Conservation (phyloP, 352 stramenopile species). For the Phytophthora capsici region DNA sequence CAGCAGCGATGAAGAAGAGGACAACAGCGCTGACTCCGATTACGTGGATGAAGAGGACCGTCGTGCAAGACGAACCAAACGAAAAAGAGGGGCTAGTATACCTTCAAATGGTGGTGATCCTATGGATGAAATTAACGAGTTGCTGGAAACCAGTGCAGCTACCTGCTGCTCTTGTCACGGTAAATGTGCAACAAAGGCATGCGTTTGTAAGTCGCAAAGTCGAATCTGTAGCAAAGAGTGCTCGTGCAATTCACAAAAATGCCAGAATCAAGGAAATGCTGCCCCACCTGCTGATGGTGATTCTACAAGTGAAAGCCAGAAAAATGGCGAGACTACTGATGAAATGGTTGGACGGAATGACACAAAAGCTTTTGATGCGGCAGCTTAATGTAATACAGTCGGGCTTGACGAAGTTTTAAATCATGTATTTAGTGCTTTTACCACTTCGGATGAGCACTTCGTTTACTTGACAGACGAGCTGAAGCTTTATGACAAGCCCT, state of each 20-base stretch:
- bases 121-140: constrained; percentile 67
- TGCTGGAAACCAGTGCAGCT: constrained; percentile 43
- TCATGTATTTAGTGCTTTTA: constrained; percentile 7
- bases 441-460: background rate
- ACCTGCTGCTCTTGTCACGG: constrained; percentile 69
- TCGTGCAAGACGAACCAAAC: constrained; percentile 4
- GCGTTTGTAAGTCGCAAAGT: constrained; percentile 60
- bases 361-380: background rate
- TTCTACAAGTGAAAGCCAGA: background rate
- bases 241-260: constrained; percentile 63
- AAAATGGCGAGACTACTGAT: background rate
- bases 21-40: constrained; percentile 66
- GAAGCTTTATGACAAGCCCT: constrained; percentile 32
- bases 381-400: no score
- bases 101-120: constrained; percentile 16
- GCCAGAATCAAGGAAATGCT: constrained; percentile 43
- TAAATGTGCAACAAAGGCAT: constrained; percentile 81
- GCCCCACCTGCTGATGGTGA: background rate
- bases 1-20: constrained; percentile 64
- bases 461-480: constrained; percentile 9
- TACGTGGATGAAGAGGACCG: constrained; percentile 64
- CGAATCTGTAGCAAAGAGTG: constrained; percentile 53
- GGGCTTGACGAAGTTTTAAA: background rate
- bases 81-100: background rate
- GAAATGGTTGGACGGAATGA: background rate